These are phyloP conservation scores for Choiromyces venosus DNA, from an alignment of 495 filamentous ascomycete genomes.

Conservation along the genomic window DNA sequence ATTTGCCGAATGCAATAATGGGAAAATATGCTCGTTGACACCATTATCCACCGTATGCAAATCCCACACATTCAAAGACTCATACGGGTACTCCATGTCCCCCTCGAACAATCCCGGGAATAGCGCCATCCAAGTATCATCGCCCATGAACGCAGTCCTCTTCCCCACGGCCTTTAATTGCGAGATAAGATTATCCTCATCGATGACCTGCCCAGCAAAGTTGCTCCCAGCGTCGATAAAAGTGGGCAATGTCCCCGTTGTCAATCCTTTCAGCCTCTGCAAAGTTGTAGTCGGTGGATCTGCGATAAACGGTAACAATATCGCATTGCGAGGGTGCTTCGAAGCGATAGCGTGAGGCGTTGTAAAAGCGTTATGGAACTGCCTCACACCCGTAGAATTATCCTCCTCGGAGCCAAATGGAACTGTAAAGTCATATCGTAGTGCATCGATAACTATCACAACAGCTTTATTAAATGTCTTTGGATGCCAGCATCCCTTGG, in stretches of 20 bases:
- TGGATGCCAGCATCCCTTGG: constrained; percentile 86
- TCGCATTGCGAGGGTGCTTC: constrained; percentile 68
- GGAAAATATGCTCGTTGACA: constrained; percentile 87
- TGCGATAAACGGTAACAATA: constrained; percentile 91
- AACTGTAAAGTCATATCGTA: constrained; percentile 94
- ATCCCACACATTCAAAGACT: constrained; percentile 98
- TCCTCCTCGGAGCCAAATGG: constrained; percentile 54
- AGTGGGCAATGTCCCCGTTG: constrained; percentile 89
- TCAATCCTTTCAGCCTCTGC: constrained; percentile 87
- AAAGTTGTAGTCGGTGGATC: constrained; percentile 92
- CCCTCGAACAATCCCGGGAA: constrained; percentile 89
- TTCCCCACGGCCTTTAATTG: constrained; percentile 76
- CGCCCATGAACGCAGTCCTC: constrained; percentile 83
- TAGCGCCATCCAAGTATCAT: constrained; percentile 90
- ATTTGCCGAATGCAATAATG: constrained; percentile 61
- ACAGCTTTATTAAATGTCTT: constrained; percentile 88
- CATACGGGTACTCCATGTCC: constrained; percentile 76
- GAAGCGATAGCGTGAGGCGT: constrained; percentile 76
- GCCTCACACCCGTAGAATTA: constrained; percentile 51
- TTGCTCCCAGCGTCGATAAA: constrained; percentile 91
- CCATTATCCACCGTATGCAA: constrained; percentile 95
- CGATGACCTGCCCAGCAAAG: constrained; percentile 93
- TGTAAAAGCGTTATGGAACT: constrained; percentile 82
- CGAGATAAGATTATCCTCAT: constrained; percentile 88
- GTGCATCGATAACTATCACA: constrained; percentile 84